Base-by-base conservation (phyloP, 441 rosid genomes). In the Croton setiger region DNA sequence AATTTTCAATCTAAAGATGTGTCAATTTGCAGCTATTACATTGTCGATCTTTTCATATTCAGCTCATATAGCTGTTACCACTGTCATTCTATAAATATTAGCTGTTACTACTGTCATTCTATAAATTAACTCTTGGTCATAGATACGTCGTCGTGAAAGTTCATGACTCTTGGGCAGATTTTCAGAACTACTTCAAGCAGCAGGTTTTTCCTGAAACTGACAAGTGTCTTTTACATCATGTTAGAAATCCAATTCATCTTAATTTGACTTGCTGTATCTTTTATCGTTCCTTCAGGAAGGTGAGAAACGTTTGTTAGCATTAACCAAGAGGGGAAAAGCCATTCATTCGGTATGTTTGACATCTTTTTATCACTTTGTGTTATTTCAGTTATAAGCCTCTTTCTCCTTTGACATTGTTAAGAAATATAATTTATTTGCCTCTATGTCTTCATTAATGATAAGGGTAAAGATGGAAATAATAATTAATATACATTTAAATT, bases 81-180 rank as follows among this genome's bases (percentile, higher is more conserved):
- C 48, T 60, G 58, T 44, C 53, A 33, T 57, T 52, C 14, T 53
- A 11, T 15, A 48, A 45, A 17, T 60, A n/a, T 17, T 36, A 14
- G 43, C 73, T 58, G 55, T 66, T n/a, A n/a, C n/a, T n/a, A n/a
- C 27, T 49, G 78, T 78, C 58, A n/a, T n/a, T n/a, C 68, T 58
- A 56, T 64, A 49, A 43, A 44, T 69, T 76, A 69, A 78, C 78
- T 57, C 51, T 51, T 47, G 59, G 35, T 33, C 21, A 65, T 73
- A 93, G 97, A 76, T 93, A 77, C 61, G 96, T 93, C 54, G 92
- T 89, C 56, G 91, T 87, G 72, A 87, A 82, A 85, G 87, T 89
- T 69, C 98, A 91, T 65, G 75, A 75, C 74, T 87, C 97, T 3
- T 93, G 96, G 96, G 79, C 84, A 49, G 95, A 87, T 44, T 93